phyloP scores from a whole-genome alignment of 805 yeast species.

The Pichia insulana region DNA sequence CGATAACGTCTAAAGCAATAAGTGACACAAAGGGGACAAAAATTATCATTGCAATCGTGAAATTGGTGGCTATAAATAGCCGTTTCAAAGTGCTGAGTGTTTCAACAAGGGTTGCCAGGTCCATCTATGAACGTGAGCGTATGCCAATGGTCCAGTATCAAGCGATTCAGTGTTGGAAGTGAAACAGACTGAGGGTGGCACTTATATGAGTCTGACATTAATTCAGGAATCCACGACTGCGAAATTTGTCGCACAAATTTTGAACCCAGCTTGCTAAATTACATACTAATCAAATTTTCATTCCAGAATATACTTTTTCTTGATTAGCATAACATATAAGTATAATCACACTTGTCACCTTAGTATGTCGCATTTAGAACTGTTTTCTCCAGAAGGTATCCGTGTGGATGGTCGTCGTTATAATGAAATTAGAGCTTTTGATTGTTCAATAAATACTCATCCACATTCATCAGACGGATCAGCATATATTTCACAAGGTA shows the following conservation, averaged over 20 bases:
- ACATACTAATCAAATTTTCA: no score
- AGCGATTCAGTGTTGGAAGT: no score
- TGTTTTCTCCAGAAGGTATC: conserved; percentile 92
- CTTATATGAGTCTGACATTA: no score
- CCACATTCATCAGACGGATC: conserved; percentile 88
- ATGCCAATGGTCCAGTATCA: no score
- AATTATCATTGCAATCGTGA: conserved; percentile 5
- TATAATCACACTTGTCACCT: background rate
- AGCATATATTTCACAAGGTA: conserved; percentile 85
- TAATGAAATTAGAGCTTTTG: conserved; percentile 82
- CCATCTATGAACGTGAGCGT: no score
- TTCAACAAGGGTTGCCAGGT: background rate
- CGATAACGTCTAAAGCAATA: conserved; percentile 5
- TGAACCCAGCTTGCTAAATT: no score
- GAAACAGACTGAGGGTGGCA: no score
- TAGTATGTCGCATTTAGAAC: conserved; percentile 45
- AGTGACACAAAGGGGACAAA: conserved; percentile 19
- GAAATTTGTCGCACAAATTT: no score
- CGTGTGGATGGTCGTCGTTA: conserved; percentile 91
- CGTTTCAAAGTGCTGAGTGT: conserved; percentile 10
- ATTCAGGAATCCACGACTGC: no score
- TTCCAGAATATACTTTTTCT: no score
- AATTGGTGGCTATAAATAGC: conserved; percentile 16
- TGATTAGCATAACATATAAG: no score
- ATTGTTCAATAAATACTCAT: conserved; percentile 79